Base-by-base conservation (phyloP, 1,284 basidiomycete species). In the Tausonia pullulans region DNA sequence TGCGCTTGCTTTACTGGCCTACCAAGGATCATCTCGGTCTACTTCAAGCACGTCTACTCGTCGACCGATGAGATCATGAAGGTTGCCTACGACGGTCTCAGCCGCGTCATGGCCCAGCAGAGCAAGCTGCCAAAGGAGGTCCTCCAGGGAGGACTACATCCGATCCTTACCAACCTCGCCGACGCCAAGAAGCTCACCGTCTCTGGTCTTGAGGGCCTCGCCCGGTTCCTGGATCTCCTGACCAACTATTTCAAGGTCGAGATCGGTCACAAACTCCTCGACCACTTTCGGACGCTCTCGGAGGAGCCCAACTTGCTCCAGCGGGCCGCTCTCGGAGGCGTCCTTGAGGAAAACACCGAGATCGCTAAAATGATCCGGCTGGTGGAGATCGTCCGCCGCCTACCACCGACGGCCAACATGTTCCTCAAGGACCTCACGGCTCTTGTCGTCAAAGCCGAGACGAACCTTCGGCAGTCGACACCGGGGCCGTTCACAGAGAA, bases 241-340 rank as follows among this genome's bases (percentile, higher is more conserved):
- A 97, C 94, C 58, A 98, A 96, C 74, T 99, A 99, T 78, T 99
- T 99, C 86, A 98, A 98, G 76, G 95, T 98, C 54, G 96, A 99
- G 78, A 98, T 99, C 70, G 97, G 96, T 8, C 86, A 90, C 75
- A 98, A 98, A 78, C 83, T 99, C 7, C 81, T 99, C 14, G 94
- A 98, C 72, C 96, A 99, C 76, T 96, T 95, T 79, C 85, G 87
- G 60, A 85, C 87, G 48, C 86, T 97, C 16, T 89, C 93, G 45
- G 88, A 91, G 71, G 78, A 79, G 43, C 84, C 86, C 50, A 86
- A 88, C 70, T 86, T 90, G 80, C 80, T 95, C n/a, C 82, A 83
- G 66, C 84, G 83, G 58, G 86, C 91, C 0, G 86, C 90, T 0
- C 82, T 84, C 64, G 27, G 27, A 27, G 80, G 87, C 5, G 88